Evolutionary conservation across 116 monocot genomes (phyloP).

Genomic region (Cymodocea nodosa): DNA sequence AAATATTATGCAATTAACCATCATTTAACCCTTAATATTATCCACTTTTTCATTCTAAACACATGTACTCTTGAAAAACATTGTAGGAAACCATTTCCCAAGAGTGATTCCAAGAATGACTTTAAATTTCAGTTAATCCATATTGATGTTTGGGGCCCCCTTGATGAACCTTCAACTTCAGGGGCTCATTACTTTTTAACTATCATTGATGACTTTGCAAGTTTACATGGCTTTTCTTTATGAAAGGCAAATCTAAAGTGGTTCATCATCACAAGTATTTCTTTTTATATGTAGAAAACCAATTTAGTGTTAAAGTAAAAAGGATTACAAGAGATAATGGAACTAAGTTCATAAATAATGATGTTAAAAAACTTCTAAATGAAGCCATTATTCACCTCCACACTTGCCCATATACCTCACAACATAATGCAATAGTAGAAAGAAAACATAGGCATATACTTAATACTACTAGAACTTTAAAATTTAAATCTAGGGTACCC

Average conservation of each 20-base stretch:
- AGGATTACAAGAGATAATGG: neutral
- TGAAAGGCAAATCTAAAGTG: neutral
- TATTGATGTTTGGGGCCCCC: neutral
- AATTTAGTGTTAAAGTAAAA: neutral
- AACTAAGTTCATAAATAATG: neutral
- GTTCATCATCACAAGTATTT: neutral
- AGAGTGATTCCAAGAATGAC: too few relatives aligned
- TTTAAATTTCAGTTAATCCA: neutral
- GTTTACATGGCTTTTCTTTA: neutral
- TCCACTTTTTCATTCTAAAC: too few relatives aligned
- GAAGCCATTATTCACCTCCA: neutral
- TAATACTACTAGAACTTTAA: neutral
- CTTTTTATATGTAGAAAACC: neutral
- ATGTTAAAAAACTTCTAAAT: neutral
- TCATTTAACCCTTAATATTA: too few relatives aligned
- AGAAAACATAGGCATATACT: neutral
- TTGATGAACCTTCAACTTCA: neutral
- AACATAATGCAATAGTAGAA: neutral
- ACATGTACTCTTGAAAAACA: neutral
- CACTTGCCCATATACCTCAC: neutral
- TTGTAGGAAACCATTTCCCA: neutral
- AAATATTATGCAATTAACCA: too few relatives aligned
- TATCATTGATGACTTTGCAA: neutral
- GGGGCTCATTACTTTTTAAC: neutral
- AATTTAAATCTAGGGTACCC: neutral